Conservation (phyloP, 2,329 filamentous ascomycete species). For the Orbilia brochopaga region DNA sequence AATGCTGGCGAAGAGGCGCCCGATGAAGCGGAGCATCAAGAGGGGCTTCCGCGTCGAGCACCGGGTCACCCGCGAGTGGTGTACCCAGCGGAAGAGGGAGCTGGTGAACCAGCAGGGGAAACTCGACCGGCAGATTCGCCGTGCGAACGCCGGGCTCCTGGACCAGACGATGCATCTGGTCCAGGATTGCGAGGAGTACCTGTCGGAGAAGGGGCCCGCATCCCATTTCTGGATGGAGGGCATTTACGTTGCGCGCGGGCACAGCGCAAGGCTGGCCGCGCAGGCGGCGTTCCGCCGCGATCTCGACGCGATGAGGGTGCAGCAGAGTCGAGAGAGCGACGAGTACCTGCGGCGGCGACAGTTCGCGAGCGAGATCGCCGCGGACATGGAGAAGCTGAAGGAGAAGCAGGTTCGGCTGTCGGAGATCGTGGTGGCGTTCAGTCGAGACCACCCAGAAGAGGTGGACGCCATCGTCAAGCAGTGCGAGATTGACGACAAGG, state of each 20-base stretch:
- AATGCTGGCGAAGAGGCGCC: slow-evolving; percentile 23
- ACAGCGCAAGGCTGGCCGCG: slow-evolving; percentile 9
- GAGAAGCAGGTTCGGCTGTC: slow-evolving; percentile 6
- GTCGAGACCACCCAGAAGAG: slow-evolving; percentile 18
- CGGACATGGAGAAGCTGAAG: slow-evolving; percentile 26
- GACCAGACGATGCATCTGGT: slow-evolving; percentile 39
- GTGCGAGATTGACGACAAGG: slow-evolving; percentile 21
- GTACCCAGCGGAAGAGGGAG: slow-evolving; percentile 22
- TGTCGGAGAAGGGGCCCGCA: slow-evolving; percentile 29
- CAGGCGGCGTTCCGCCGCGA: slow-evolving; percentile 11
- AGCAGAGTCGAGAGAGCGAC: not conserved
- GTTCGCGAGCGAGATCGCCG: slow-evolving; percentile 9
- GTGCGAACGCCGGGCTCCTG: slow-evolving; percentile 37
- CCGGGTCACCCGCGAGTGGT: slow-evolving; percentile 43
- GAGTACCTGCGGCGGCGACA: slow-evolving; percentile 8
- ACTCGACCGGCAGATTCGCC: slow-evolving; percentile 32
- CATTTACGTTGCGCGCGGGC: slow-evolving; percentile 12
- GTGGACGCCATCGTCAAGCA: slow-evolving; percentile 30
- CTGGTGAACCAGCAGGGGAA: slow-evolving; percentile 27
- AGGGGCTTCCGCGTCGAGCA: slow-evolving; percentile 39
- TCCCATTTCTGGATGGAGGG: slow-evolving; percentile 33
- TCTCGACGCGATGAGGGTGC: not conserved
- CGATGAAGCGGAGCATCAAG: slow-evolving; percentile 38
- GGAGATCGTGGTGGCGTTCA: slow-evolving; percentile 4
- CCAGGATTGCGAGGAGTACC: slow-evolving; percentile 19